These are phyloP conservation scores for Hirsutella thompsonii DNA, from an alignment of 2,329 filamentous ascomycete species.

Conservation along the genomic window DNA sequence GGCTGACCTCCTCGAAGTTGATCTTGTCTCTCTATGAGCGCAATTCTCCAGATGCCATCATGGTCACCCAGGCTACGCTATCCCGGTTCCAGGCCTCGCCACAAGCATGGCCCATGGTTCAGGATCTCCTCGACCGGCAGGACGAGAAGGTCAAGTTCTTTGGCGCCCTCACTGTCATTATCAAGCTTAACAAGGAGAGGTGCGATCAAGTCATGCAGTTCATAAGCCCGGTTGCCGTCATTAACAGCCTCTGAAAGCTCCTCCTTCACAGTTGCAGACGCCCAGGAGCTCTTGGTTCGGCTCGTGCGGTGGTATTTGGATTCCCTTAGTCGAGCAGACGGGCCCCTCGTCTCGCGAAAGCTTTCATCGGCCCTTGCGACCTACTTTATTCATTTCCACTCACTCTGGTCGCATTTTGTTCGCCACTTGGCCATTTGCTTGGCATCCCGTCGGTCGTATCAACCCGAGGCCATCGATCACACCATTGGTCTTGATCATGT, in stretches of 20 bases:
- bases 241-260: conserved; percentile 16
- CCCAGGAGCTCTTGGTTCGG: conserved; percentile 44
- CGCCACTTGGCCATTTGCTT: conserved; percentile 47
- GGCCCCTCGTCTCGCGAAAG: conserved; percentile 56
- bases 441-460: conserved; percentile 15
- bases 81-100: conserved; percentile 67
- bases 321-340: conserved; percentile 36
- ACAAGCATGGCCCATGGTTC: conserved; percentile 76
- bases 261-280: conserved; percentile 42
- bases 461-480: conserved; percentile 10
- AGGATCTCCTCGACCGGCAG: conserved; percentile 55
- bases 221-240: not conserved
- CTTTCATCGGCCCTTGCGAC: conserved; percentile 65
- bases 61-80: conserved; percentile 55
- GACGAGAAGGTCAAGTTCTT: conserved; percentile 79
- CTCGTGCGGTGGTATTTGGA: conserved; percentile 50
- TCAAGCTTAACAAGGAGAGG: conserved; percentile 92
- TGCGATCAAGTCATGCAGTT: conserved; percentile 16
- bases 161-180: conserved; percentile 79
- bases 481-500: conserved; percentile 28
- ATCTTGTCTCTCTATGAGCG: conserved; percentile 41
- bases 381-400: conserved; percentile 60
- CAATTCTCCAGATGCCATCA: conserved; percentile 32
- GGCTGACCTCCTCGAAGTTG: conserved; percentile 18
- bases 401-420: conserved; percentile 53